Base-by-base conservation (phyloP, 805 yeast species). In the Kuraishia floccosa region DNA sequence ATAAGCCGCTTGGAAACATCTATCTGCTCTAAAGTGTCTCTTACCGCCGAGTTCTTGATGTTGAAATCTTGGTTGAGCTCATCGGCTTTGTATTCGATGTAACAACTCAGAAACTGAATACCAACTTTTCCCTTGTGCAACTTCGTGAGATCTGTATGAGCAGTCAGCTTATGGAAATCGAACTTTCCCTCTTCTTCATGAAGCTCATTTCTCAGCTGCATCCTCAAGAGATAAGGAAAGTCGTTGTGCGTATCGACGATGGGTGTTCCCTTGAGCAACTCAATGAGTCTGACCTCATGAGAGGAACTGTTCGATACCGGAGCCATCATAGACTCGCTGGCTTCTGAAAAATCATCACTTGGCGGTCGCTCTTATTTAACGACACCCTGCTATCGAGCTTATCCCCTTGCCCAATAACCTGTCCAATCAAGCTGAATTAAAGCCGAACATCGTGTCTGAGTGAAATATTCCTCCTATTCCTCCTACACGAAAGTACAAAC, bases 21-120 rank as follows among this genome's bases (percentile, higher is more conserved):
- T 25, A 69, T 65, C 41, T 66, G 73, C 39, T 69, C 76, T 38
- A 69, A 30, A 1, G 75, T 68, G 43, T 68, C 75, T 37, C 75
- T 48, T 3, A 69, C 74, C 4, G 60, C 60, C 25, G 52, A 46
- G 35, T 56, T 63, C 19, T 61, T 50, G 35, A 46, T 46, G 42
- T 66, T 61, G 48, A 67, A 69, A 39, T 67, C 67, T 29, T 55
- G 56, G 31, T 58, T 63, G 4, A 57, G 42, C 28, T 46, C 46
- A 35, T 55, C 57, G n/a, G 44, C 46, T 30, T 64, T 63, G 31
- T 49, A 50, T 38, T 65, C 72, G 27, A 65, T 60, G 46, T 48
- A 68, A 28, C 68, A 64, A 32, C 66, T 57, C 46, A 68, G 68
- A 44, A 68, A 68, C 39, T 69, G 75, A 18, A 64, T 43, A 0